A percentile compares a stretch with the other conserved stretches of the same genome.
These are phyloP conservation scores for Albatrellus sp. DNA, from an alignment of 1,284 basidiomycete species.

Conservation along the genomic window DNA sequence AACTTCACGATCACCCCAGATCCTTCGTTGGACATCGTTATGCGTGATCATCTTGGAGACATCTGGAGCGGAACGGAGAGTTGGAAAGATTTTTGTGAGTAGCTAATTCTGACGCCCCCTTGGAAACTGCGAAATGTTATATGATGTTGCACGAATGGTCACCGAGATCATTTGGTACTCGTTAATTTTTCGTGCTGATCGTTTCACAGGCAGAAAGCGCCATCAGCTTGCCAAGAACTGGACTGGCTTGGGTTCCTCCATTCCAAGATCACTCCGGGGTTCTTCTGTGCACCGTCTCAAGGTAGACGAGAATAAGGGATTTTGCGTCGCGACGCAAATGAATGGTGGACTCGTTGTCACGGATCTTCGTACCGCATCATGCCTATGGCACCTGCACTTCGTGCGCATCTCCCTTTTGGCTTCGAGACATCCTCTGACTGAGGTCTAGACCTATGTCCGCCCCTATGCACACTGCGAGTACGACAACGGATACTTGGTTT, in stretches of 20 bases:
- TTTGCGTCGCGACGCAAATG: slow-evolving; percentile 43
- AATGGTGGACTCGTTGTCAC: slow-evolving; percentile 43
- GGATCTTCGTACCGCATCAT: slow-evolving; percentile 31
- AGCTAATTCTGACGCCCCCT: slow-evolving; percentile 3
- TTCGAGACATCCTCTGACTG: slow-evolving; percentile 9
- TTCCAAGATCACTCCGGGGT: slow-evolving; percentile 21
- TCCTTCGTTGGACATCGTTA: slow-evolving; percentile 20
- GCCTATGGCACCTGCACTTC: slow-evolving; percentile 42
- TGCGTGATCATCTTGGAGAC: slow-evolving; percentile 16
- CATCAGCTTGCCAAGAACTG: slow-evolving; percentile 38
- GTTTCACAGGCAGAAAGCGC: slow-evolving; percentile 29
- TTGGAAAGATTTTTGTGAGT: slow-evolving; percentile 53
- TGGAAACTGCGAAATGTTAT: no score
- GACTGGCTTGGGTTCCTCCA: slow-evolving; percentile 35
- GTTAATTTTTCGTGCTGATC: neutral
- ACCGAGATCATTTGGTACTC: no score
- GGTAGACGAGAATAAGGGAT: slow-evolving; percentile 45
- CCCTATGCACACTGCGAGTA: slow-evolving; percentile 62
- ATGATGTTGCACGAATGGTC: no score
- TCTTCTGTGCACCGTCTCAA: slow-evolving; percentile 56
- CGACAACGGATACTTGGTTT: slow-evolving; percentile 55
- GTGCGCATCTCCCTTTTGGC: slow-evolving; percentile 16
- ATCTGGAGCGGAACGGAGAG: slow-evolving; percentile 20
- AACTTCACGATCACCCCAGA: slow-evolving; percentile 24
- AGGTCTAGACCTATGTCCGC: slow-evolving; percentile 38